A percentile compares a stretch with the other conserved stretches of the same genome.
phyloP scores from a whole-genome alignment of 208 protist species.

The Acanthamoeba divionensis region DNA sequence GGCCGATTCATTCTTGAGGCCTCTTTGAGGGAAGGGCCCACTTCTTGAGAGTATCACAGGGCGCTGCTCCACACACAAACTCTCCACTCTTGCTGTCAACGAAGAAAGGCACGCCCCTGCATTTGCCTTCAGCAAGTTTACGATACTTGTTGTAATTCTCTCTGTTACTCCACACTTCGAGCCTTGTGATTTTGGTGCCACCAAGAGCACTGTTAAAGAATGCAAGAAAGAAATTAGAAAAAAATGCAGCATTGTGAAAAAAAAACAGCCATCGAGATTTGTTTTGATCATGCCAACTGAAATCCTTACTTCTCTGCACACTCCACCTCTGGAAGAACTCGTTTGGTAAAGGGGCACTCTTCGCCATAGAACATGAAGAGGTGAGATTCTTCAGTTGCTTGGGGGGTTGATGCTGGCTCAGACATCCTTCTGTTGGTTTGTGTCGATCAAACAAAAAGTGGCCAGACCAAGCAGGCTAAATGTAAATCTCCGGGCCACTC shows the following conservation, averaged over 20 bases:
- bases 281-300: no score
- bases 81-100: conserved; percentile 18
- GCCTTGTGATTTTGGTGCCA: background rate
- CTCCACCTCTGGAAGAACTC: conserved; percentile 27
- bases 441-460: no score
- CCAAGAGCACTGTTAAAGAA: background rate
- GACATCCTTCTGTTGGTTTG: background rate
- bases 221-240: background rate
- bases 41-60: background rate
- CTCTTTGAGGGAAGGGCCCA: background rate
- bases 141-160: background rate
- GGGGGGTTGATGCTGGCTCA: background rate
- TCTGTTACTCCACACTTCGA: background rate
- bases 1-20: no score
- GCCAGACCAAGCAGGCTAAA: no score
- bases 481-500: no score
- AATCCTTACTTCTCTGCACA: background rate
- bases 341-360: background rate
- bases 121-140: background rate
- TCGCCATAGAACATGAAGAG: conserved; percentile 31
- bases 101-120: conserved; percentile 24
- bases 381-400: background rate
- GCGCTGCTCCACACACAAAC: conserved; percentile 27
- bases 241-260: background rate
- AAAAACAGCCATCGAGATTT: background rate